Evolutionary conservation across 129 eudicot genomes (phyloP), one percentile per base, ranked within the genome.

Genomic region (Lactuca saligna): DNA sequence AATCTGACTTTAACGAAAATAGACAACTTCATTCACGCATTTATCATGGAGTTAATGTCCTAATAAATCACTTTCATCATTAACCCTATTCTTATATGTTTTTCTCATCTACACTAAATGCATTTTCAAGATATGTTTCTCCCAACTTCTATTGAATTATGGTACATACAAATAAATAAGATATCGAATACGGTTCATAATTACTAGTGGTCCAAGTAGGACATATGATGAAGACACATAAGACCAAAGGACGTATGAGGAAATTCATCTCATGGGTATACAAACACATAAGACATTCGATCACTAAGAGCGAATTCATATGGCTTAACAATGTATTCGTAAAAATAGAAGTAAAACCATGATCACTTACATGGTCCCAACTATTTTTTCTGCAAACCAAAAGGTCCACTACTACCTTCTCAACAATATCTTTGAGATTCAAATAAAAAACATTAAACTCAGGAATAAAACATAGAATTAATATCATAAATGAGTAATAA

Each of bases 1-100:
- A 73, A 63, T 15, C 10, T 63, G 53, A 15, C 17, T 63, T 54
- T 63, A 73, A 54, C 64, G 44, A 53, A 54, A 20, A 53, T 38
- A 58, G 44, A 42, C 74, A 57, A 25, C 65, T 57, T 13, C 33
- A 67, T 51, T 68, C 64, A 31, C 12, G 64, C 64, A 59, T 59
- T 59, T n/a, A 41, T 63, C 68, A 63, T 17, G 68, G 68, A 63
- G 17, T 16, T 17, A 16, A 41, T 41, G 17, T 17, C 53, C 17
- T 8, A 14, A 32, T 6, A 62, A 37, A 37, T 62, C 14, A 38
- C 66, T 62, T 62, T 62, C 53, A 37, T 38, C 50, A 35, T 8
- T 17, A 61, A n/a, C 42, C 17, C 20, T 33, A 13, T 59, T 33
- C n/a, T 46, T 46, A 12, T 46, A 10, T 46, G 2, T 11, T 46